These are phyloP conservation scores for Ceratocystis eucalypticola DNA, from an alignment of 2,329 filamentous ascomycete species.

Conservation along the genomic window DNA sequence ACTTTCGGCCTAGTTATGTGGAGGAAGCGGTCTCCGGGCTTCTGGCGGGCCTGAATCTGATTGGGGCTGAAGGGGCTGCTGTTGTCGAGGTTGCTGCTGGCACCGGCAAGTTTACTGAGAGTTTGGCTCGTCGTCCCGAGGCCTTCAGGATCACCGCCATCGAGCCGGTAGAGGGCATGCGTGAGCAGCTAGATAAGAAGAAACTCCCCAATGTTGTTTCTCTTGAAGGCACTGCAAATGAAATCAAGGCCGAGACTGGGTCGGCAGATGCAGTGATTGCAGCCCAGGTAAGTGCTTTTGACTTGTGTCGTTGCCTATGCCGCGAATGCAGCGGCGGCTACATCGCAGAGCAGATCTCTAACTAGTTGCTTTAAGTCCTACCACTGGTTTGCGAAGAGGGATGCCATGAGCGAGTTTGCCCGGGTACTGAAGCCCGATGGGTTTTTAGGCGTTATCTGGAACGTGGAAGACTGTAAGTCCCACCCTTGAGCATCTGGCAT, in stretches of 20 bases:
- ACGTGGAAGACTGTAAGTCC: slow-evolving; percentile 53
- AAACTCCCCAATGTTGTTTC: slow-evolving; percentile 40
- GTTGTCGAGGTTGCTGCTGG: slow-evolving; percentile 54
- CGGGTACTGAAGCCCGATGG: slow-evolving; percentile 48
- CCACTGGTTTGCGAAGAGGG: slow-evolving; percentile 38
- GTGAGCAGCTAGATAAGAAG: slow-evolving; percentile 46
- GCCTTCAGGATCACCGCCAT: slow-evolving; percentile 47
- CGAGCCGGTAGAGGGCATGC: slow-evolving; percentile 53
- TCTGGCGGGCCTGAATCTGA: slow-evolving; percentile 41
- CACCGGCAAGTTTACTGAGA: slow-evolving; percentile 57
- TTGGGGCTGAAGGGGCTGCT: slow-evolving; percentile 32
- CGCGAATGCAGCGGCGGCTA: background rate
- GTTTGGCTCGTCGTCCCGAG: slow-evolving; percentile 45
- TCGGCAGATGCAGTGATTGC: slow-evolving; percentile 53
- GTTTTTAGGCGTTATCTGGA: slow-evolving; percentile 57
- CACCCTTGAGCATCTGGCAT: background rate
- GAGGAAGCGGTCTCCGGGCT: slow-evolving; percentile 43
- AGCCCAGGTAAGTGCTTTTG: slow-evolving; percentile 44
- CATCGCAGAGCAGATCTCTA: slow-evolving; percentile 8
- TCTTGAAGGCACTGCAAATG: slow-evolving; percentile 43
- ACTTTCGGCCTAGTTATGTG: slow-evolving; percentile 54
- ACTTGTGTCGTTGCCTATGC: background rate
- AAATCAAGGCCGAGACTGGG: slow-evolving; percentile 41
- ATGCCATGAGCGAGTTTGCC: slow-evolving; percentile 51
- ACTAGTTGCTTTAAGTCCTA: slow-evolving; percentile 30